These are phyloP conservation scores for Babesia divergens DNA, from an alignment of 169 alveolate genomes.

Conservation along the genomic window DNA sequence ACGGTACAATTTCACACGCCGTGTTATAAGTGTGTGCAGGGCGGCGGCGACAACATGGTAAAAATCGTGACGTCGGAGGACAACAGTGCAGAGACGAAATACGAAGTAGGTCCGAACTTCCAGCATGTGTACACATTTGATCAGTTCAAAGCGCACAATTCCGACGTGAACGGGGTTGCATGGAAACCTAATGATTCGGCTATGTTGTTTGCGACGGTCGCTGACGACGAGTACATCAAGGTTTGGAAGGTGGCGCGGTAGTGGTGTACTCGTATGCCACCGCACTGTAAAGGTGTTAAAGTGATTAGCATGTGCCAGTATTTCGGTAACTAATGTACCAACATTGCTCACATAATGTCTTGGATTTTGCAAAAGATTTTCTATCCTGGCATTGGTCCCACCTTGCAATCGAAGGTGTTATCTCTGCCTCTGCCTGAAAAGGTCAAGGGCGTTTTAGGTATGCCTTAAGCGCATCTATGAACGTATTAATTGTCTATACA, in stretches of 20 bases:
- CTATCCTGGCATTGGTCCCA: slow-evolving; percentile 62
- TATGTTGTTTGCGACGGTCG: slow-evolving; percentile 65
- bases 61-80: slow-evolving; percentile 24
- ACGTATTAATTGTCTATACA: neutral
- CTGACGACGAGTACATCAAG: slow-evolving; percentile 74
- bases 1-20: slow-evolving; percentile 17
- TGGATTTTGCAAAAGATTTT: slow-evolving; percentile 42
- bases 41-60: slow-evolving; percentile 63
- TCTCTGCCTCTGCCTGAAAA: slow-evolving; percentile 60
- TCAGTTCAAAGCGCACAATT: slow-evolving; percentile 66
- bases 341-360: neutral
- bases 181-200: slow-evolving; percentile 62
- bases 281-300: neutral
- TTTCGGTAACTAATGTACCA: neutral
- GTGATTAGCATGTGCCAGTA: neutral
- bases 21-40: neutral
- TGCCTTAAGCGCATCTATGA: neutral
- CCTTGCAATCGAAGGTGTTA: slow-evolving; percentile 57
- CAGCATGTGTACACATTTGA: neutral
- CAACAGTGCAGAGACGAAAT: neutral
- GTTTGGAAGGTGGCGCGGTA: slow-evolving; percentile 56
- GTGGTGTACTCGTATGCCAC: neutral
- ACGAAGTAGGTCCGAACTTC: neutral
- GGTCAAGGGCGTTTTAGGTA: slow-evolving; percentile 37
- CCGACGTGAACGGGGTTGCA: slow-evolving; percentile 74